Evolutionary conservation across 164 flowering plant genomes (phyloP), one percentile per base, ranked within the genome.

Genomic region (Vitis cinerea): DNA sequence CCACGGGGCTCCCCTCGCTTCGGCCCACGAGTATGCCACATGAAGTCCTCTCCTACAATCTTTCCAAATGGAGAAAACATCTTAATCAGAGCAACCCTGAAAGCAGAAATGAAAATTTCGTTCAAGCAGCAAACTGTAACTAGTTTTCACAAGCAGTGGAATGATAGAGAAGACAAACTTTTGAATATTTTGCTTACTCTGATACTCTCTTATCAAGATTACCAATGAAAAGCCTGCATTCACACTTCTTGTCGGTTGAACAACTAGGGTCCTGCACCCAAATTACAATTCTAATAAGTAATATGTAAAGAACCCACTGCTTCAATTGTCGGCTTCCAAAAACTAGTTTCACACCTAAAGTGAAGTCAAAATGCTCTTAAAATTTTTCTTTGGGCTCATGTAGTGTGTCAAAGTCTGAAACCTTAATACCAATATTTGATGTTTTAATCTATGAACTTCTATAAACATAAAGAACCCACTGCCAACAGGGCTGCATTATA

Each of bases 1-100:
- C 98, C 98, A 16, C 94, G 92, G 14, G 98, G 98, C 72, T 86
- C 90, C 52, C 97, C 98, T 16, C 92, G 92, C 70, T 83, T 90
- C 3, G 92, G 95, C 4, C 98, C 98, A 68, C 93, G 93, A 29
- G 90, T 89, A 68, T 91, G 98, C 95, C 93, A 90, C 58, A 93
- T 62, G 65, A 86, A 93, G 69, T 93, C 95, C 71, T 90, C 97
- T 0, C 90, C 79, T 49, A 88, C 75, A 27, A 93, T 93, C 82
- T 88, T 93, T 37, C 98, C 98, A 74, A 63, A 93, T 55, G 97
- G 89, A 71, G 98, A 90, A 71, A 93, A 93, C 90, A 93, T 83
- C 83, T 85, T 91, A 53, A 93, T 88, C 75, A 93, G 64, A 52
- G 86, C 67, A 59, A 89, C 88, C 83, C 98, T 90, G 77, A 14